Base-by-base conservation (phyloP, 2,329 filamentous ascomycete genomes). In the Fusarium foetens region DNA sequence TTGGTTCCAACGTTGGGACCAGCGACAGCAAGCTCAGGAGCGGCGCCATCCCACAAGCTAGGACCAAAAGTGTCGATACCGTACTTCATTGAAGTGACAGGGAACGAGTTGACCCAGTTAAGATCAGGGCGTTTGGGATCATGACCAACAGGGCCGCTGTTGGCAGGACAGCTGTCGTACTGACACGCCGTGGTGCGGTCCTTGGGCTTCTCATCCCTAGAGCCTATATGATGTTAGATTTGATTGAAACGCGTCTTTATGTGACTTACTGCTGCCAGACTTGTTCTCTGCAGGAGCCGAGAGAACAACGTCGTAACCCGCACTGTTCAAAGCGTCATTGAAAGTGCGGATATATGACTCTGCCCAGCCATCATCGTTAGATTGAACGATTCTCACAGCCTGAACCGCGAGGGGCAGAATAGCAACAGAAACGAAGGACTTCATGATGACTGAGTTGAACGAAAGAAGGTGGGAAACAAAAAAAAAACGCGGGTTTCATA, bases 311-410 rank as follows among this genome's bases (percentile, higher is more conserved):
- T 88, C 83, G 73, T 93, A 87, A 1, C 89, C 89, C 4, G 87
- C 85, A 4, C 80, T 80, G 14, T 81, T 85, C 43, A 93, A 81
- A 17, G 85, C 83, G 58, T 88, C 80, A 80, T 91, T 88, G 57
- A 93, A 82, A 0, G 85, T 84, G 21, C 91, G 87, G 54, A 91
- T 81, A 75, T 93, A 92, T 43, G 86, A 86, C 81, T 93, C 91
- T 9, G 91, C 90, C 92, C 92, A 93, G 38, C 92, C 91, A 77
- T 93, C 92, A 72, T 93, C 91, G 79, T 93, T 93, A 71, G 87
- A 87, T 63, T 91, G 88, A 59, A 93, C 77, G 75, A 91, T 88
- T 72, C 89, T 88, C 49, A 86, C 71, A 36, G 69, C 78, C 60
- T 81, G 79, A 3, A 70, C 78, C 12, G 74, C 77, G 45, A 80